phyloP scores from a whole-genome alignment of 257 asterid species.

The Solanum dulcamara region DNA sequence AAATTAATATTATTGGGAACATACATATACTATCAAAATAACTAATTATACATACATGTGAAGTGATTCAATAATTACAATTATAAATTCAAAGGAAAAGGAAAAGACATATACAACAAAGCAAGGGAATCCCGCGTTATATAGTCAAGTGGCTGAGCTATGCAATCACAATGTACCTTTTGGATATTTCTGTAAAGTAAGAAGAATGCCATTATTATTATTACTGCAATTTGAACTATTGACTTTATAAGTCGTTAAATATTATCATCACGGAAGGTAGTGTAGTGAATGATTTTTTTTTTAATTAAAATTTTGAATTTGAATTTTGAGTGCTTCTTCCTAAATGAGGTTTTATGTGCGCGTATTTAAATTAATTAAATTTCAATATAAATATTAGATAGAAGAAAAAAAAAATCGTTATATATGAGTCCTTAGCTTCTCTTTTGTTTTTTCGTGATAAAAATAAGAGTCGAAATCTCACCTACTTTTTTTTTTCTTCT shows the following conservation, averaged over 20 bases:
- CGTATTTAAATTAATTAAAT: rapidly evolving
- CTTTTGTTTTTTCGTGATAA: background rate
- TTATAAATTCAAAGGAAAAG: background rate
- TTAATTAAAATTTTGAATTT: background rate
- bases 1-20: too few relatives aligned
- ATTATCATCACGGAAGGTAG: background rate
- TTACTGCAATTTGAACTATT: background rate
- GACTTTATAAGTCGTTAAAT: background rate
- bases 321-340: rapidly evolving
- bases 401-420: background rate
- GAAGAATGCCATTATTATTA: background rate
- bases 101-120: background rate
- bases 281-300: too few relatives aligned
- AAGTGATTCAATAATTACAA: background rate
- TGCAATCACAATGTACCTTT: background rate
- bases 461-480: background rate
- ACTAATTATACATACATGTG: background rate
- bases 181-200: background rate
- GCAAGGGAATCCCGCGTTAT: background rate
- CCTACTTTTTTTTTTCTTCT: background rate
- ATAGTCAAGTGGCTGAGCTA: background rate
- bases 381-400: too few relatives aligned
- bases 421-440: background rate
- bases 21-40: too few relatives aligned
- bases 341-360: too few relatives aligned